Conservation (phyloP, 441 rosid species). For the Gossypium laxum region DNA sequence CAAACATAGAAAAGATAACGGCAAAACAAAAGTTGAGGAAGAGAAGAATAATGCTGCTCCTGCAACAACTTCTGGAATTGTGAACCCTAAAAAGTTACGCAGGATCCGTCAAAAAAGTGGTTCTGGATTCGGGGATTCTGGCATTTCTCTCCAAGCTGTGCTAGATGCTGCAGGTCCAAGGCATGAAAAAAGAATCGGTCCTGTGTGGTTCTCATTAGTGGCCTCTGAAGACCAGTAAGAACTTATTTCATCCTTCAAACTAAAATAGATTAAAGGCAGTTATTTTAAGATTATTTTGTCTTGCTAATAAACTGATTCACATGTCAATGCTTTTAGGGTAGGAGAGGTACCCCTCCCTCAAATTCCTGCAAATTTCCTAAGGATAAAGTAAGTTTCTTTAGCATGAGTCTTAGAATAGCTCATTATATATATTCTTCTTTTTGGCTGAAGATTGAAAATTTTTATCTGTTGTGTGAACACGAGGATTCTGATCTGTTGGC, state of each 20-base stretch:
- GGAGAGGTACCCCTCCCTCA: slow-evolving; percentile 55
- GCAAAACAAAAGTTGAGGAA: slow-evolving; percentile 32
- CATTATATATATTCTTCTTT: background rate
- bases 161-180: slow-evolving; percentile 30
- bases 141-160: slow-evolving; percentile 35
- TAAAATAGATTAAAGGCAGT: background rate
- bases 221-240: slow-evolving; percentile 62
- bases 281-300: slow-evolving; percentile 6
- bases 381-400: slow-evolving; percentile 42
- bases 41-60: slow-evolving; percentile 32
- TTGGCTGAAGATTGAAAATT: background rate
- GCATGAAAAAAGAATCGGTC: slow-evolving; percentile 37
- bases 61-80: slow-evolving; percentile 33
- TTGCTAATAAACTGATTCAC: slow-evolving; percentile 8
- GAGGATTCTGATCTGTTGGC: background rate
- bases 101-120: slow-evolving; percentile 39
- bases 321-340: slow-evolving; percentile 40
- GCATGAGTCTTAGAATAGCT: background rate
- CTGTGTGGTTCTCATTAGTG: slow-evolving; percentile 61
- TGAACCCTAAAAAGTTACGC: slow-evolving; percentile 37
- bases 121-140: slow-evolving; percentile 30
- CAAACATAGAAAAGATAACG: slow-evolving; percentile 34
- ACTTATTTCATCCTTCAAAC: slow-evolving; percentile 17
- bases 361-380: slow-evolving; percentile 41
- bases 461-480: background rate